These are phyloP conservation scores for Millerago galiae DNA, from an alignment of 805 yeast genomes.

Conservation along the genomic window DNA sequence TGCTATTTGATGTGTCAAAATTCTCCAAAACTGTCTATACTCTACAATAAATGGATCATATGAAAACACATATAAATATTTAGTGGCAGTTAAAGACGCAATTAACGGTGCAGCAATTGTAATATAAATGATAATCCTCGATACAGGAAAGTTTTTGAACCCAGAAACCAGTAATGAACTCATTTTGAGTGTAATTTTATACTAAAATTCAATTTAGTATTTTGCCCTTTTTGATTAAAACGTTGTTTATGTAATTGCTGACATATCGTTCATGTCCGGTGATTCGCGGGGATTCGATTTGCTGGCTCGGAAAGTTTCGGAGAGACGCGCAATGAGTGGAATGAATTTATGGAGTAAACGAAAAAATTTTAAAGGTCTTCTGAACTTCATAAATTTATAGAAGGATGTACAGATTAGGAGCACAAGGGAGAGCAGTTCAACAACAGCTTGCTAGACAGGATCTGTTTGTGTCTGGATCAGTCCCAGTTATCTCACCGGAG, in stretches of 20 bases:
- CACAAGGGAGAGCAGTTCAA: constrained; percentile 22
- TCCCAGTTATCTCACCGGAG: constrained; percentile 23
- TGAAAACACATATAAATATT: constrained; percentile 27
- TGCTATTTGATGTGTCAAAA: constrained; percentile 20
- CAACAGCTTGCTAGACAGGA: constrained; percentile 14
- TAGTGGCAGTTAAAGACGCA: constrained; percentile 29
- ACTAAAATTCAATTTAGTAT: not conserved
- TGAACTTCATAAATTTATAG: not conserved
- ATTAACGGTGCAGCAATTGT: constrained; percentile 26
- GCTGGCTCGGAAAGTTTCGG: too few relatives aligned
- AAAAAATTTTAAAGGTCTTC: not conserved
- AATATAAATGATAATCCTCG: constrained; percentile 21
- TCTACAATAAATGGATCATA: constrained; percentile 29
- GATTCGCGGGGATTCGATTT: too few relatives aligned
- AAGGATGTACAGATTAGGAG: constrained; percentile 23
- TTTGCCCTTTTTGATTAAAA: too few relatives aligned
- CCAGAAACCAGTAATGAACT: constrained; percentile 32
- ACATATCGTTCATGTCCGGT: too few relatives aligned
- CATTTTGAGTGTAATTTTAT: too few relatives aligned
- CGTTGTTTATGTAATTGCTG: too few relatives aligned
- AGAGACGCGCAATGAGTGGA: too few relatives aligned
- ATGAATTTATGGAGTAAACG: not conserved
- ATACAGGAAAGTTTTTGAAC: constrained; percentile 29
- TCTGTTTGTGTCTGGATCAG: constrained; percentile 29
- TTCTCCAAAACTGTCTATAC: constrained; percentile 27